Conservation (phyloP, 2,329 filamentous ascomycete genomes). For the Fusarium abutilonis region DNA sequence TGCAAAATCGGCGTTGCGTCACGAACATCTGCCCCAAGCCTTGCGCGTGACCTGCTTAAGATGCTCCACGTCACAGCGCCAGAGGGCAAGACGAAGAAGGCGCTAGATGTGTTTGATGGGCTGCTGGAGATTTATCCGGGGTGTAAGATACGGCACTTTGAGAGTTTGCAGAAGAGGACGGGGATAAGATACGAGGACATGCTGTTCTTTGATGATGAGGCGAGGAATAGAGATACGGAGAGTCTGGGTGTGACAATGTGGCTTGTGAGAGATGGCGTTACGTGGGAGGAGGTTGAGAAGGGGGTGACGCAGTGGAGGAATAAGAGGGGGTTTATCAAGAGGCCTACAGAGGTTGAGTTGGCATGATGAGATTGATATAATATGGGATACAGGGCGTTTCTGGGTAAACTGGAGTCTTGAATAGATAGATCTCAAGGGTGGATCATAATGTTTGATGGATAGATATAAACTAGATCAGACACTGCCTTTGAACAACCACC, state of each 20-base stretch:
- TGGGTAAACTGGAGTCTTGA: neutral
- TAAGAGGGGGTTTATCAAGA: conserved; percentile 63
- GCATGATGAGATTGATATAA: conserved; percentile 1
- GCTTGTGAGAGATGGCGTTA: conserved; percentile 82
- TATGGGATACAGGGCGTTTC: neutral
- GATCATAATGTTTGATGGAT: neutral
- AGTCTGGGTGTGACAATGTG: conserved; percentile 83
- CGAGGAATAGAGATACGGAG: conserved; percentile 83
- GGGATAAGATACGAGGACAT: conserved; percentile 82
- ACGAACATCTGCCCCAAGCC: conserved; percentile 80
- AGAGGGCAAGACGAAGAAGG: conserved; percentile 53
- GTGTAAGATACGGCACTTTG: conserved; percentile 87
- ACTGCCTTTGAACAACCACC: neutral
- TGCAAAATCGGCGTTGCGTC: conserved; percentile 77
- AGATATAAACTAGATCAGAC: neutral
- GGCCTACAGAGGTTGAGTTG: conserved; percentile 18
- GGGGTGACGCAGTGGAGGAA: conserved; percentile 85
- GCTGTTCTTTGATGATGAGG: conserved; percentile 96
- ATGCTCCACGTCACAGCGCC: conserved; percentile 66
- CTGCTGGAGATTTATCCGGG: conserved; percentile 76
- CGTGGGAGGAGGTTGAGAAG: conserved; percentile 77
- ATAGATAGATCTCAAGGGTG: neutral
- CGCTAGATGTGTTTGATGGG: conserved; percentile 69
- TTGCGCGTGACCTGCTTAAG: conserved; percentile 83
- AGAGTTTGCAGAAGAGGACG: conserved; percentile 74